These are phyloP conservation scores for Sarocladium strictum DNA, from an alignment of 2,329 filamentous ascomycete species.

Conservation along the genomic window DNA sequence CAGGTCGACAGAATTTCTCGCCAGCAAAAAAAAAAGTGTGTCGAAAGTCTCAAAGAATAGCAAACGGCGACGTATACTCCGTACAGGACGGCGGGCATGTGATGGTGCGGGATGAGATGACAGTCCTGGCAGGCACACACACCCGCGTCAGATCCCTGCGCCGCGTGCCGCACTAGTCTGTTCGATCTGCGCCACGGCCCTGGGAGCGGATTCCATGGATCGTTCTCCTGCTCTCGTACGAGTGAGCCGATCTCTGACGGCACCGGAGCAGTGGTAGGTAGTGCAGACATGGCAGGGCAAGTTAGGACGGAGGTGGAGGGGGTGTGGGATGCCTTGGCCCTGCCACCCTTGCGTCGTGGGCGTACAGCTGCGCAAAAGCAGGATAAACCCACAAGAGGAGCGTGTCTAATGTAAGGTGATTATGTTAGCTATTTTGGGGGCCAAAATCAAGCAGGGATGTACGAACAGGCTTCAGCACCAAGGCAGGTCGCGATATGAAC, in stretches of 20 bases:
- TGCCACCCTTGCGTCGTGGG: background rate
- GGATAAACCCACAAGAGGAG: background rate
- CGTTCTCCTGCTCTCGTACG: background rate
- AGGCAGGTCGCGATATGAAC: background rate
- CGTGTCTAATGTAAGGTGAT: background rate
- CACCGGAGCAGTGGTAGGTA: conserved; percentile 5
- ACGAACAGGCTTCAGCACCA: background rate
- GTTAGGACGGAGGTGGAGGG: conserved; percentile 7
- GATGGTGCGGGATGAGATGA: background rate
- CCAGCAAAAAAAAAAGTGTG: background rate
- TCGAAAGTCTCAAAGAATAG: background rate
- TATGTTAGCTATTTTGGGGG: conserved; percentile 6
- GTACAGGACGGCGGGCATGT: background rate
- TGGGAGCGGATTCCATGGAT: background rate
- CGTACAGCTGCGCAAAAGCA: background rate
- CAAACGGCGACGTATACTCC: background rate
- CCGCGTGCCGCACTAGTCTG: background rate
- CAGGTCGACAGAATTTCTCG: background rate
- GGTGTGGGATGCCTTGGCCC: background rate
- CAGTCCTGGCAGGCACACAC: background rate
- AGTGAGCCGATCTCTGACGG: background rate
- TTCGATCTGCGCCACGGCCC: conserved; percentile 2
- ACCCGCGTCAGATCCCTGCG: background rate
- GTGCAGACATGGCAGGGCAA: background rate
- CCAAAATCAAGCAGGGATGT: background rate